Evolutionary conservation across 2,329 filamentous ascomycete genomes (phyloP).

Genomic region (Fusarium heterosporum): DNA sequence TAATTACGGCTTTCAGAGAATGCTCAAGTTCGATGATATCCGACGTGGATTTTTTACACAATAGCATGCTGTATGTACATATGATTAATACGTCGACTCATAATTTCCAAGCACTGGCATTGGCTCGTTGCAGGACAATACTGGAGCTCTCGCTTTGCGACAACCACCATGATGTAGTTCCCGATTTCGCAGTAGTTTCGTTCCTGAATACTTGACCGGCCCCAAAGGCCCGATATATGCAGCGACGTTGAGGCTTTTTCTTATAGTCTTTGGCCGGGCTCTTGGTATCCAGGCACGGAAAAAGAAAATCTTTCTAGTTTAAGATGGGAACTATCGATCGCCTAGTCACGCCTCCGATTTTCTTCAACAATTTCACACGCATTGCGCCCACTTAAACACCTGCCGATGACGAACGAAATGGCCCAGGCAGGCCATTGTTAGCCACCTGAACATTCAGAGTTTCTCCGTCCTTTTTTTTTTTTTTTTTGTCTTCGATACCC

Average conservation of each 20-base stretch:
- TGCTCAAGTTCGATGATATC: slow-evolving; percentile 10
- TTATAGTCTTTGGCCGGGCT: slow-evolving; percentile 3
- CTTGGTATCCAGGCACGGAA: slow-evolving; percentile 12
- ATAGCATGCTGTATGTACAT: neutral
- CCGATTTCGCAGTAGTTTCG: slow-evolving; percentile 32
- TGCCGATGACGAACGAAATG: slow-evolving; percentile 4
- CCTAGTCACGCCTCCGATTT: slow-evolving; percentile 2
- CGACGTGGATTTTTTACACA: neutral
- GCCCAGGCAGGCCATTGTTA: slow-evolving; percentile 26
- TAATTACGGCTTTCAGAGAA: slow-evolving; percentile 13
- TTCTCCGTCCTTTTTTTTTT: slow-evolving; percentile 1
- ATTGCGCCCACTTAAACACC: slow-evolving; percentile 9
- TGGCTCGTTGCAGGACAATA: slow-evolving; percentile 3
- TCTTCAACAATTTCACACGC: slow-evolving; percentile 3
- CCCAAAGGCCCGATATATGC: slow-evolving; percentile 23
- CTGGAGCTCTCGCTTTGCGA: slow-evolving; percentile 3
- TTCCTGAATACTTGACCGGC: slow-evolving; percentile 16
- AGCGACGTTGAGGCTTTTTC: slow-evolving; percentile 35
- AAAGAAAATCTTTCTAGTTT: slow-evolving; percentile 3
- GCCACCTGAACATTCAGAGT: slow-evolving; percentile 8
- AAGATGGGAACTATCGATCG: slow-evolving; percentile 4
- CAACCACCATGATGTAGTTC: slow-evolving; percentile 9
- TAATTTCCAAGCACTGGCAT: slow-evolving; percentile 10
- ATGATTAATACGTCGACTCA: neutral
- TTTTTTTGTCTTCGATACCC: neutral